Conservation (phyloP, 176 grass and related monocot genomes). For the Lolium rigidum region DNA sequence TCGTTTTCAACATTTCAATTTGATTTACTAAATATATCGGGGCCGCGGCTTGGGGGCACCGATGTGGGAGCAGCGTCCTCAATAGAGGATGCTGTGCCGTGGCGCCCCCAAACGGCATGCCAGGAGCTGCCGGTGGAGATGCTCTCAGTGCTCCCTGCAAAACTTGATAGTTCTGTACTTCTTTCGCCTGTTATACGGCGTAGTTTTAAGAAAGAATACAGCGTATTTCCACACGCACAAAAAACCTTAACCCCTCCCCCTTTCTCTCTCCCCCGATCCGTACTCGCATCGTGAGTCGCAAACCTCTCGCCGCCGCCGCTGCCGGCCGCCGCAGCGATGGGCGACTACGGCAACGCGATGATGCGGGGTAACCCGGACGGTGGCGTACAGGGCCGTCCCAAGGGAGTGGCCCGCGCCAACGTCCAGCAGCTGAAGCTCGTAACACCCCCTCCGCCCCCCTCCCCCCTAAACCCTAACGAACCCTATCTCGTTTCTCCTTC, state of each 20-base stretch:
- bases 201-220: too few relatives aligned
- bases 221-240: too few relatives aligned
- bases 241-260: neutral
- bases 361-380: conserved; percentile 69
- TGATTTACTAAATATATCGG: too few relatives aligned
- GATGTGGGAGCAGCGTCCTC: too few relatives aligned
- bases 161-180: too few relatives aligned
- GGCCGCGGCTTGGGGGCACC: too few relatives aligned
- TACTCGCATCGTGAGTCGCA: conserved; percentile 11
- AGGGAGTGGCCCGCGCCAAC: conserved; percentile 79
- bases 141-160: too few relatives aligned
- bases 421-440: conserved; percentile 92
- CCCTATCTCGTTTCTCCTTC: neutral
- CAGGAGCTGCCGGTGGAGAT: too few relatives aligned
- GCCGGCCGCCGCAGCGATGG: conserved; percentile 52
- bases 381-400: conserved; percentile 67
- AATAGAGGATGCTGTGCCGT: too few relatives aligned
- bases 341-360: conserved; percentile 74
- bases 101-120: too few relatives aligned
- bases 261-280: neutral
- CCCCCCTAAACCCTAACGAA: conserved; percentile 48
- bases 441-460: neutral
- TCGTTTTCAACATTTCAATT: too few relatives aligned
- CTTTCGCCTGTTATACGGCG: too few relatives aligned
- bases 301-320: conserved; percentile 14